A percentile compares a stretch with the other conserved stretches of the same genome.
These are phyloP conservation scores for Cyclostephanos invisitatus DNA, from an alignment of 108 stramenopile species.

Conservation along the genomic window DNA sequence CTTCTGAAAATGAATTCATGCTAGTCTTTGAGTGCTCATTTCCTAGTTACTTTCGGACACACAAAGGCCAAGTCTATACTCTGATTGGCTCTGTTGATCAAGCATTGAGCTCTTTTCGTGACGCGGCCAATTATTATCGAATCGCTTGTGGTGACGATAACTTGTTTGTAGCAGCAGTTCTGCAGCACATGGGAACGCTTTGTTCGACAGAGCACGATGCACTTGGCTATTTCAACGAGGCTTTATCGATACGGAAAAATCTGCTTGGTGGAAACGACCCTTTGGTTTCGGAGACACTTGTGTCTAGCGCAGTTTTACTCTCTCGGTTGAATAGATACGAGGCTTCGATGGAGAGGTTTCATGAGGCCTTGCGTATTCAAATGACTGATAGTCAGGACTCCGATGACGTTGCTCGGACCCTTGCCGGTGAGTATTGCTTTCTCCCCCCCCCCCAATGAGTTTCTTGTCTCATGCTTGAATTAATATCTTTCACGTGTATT, in stretches of 20 bases:
- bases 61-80: constrained; percentile 37
- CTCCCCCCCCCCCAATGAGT: background rate
- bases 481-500: background rate
- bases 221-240: constrained; percentile 41
- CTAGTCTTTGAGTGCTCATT: too few relatives aligned
- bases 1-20: too few relatives aligned
- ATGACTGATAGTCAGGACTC: constrained; percentile 32
- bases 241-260: constrained; percentile 30
- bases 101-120: constrained; percentile 33
- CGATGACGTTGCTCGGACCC: constrained; percentile 43
- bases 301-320: constrained; percentile 40
- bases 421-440: constrained; percentile 22
- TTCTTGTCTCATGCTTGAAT: background rate
- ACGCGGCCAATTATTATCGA: constrained; percentile 38
- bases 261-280: constrained; percentile 35
- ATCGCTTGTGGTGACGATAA: constrained; percentile 40
- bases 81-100: constrained; percentile 27
- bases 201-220: constrained; percentile 32
- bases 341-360: constrained; percentile 49
- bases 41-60: too few relatives aligned
- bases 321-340: constrained; percentile 37
- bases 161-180: constrained; percentile 40
- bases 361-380: constrained; percentile 52
- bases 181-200: constrained; percentile 41
- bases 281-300: constrained; percentile 43